Percentiles rank a stretch among this genome's conserved stretches.
Evolutionary conservation across 2,329 filamentous ascomycete species (phyloP).

Genomic region (Fusarium virguliforme): DNA sequence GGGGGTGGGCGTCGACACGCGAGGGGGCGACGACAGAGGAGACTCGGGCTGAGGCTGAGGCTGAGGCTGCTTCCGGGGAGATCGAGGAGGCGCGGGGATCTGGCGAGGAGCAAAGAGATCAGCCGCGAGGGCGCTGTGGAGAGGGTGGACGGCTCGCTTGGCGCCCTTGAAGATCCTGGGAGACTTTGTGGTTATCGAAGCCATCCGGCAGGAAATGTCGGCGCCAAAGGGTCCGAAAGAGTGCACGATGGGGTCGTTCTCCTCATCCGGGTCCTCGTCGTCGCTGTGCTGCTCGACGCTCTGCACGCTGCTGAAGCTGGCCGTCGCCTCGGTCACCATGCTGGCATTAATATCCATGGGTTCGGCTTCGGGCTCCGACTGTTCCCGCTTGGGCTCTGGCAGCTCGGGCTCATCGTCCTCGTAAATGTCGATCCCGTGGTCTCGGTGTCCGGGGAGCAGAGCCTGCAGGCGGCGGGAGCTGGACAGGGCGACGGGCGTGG

Average conservation of each 20-base stretch:
- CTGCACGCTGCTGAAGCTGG: slow-evolving; percentile 68
- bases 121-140: slow-evolving; percentile 44
- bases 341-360: slow-evolving; percentile 57
- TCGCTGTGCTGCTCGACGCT: slow-evolving; percentile 59
- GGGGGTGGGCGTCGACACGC: slow-evolving; percentile 42
- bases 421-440: slow-evolving; percentile 76
- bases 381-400: slow-evolving; percentile 61
- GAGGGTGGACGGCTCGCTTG: slow-evolving; percentile 45
- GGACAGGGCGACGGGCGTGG: slow-evolving; percentile 64
- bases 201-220: slow-evolving; percentile 86
- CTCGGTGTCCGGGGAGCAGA: slow-evolving; percentile 59
- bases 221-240: slow-evolving; percentile 93
- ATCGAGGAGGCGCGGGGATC: slow-evolving; percentile 44
- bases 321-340: slow-evolving; percentile 67
- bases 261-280: slow-evolving; percentile 86
- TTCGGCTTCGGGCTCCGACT: slow-evolving; percentile 54
- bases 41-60: slow-evolving; percentile 40
- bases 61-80: slow-evolving; percentile 44
- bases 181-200: slow-evolving; percentile 81
- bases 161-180: slow-evolving; percentile 64
- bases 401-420: slow-evolving; percentile 77
- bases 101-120: slow-evolving; percentile 47
- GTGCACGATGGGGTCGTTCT: slow-evolving; percentile 93
- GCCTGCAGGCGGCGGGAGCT: slow-evolving; percentile 64
- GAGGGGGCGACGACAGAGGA: slow-evolving; percentile 50